phyloP scores from a whole-genome alignment of 2,329 filamentous ascomycete genomes.

The Colletotrichum magnum region DNA sequence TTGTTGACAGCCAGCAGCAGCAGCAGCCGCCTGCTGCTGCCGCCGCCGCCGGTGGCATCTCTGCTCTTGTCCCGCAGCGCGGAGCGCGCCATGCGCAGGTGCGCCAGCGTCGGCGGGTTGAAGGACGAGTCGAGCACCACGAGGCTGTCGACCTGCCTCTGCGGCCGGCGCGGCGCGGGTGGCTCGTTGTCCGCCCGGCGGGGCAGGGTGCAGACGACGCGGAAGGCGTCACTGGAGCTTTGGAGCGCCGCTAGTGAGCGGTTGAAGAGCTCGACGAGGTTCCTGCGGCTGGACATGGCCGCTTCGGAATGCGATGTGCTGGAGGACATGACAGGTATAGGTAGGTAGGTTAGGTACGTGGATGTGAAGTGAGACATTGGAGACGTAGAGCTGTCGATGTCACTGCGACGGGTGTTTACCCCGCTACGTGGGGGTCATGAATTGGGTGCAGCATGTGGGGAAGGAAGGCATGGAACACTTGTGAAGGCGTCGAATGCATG shows the following conservation, averaged over 20 bases:
- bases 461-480: no score
- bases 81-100: conserved; percentile 69
- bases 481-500: background rate
- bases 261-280: conserved; percentile 58
- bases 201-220: conserved; percentile 60
- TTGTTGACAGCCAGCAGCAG: conserved; percentile 75
- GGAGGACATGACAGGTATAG: conserved; percentile 6
- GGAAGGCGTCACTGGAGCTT: conserved; percentile 58
- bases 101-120: conserved; percentile 76
- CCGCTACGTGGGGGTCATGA: conserved; percentile 38
- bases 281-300: conserved; percentile 42
- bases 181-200: conserved; percentile 35
- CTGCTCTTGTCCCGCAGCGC: conserved; percentile 51
- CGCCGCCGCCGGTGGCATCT: background rate
- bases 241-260: conserved; percentile 61
- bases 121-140: conserved; percentile 77
- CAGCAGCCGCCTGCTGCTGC: conserved; percentile 59
- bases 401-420: conserved; percentile 20
- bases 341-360: background rate
- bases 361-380: conserved; percentile 10
- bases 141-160: conserved; percentile 51
- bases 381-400: conserved; percentile 9
- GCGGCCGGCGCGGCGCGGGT: conserved; percentile 39
- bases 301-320: background rate
- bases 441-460: background rate